These are phyloP conservation scores for Coccomyxa sp. DNA, from an alignment of 139 green algal genomes.

Conservation along the genomic window DNA sequence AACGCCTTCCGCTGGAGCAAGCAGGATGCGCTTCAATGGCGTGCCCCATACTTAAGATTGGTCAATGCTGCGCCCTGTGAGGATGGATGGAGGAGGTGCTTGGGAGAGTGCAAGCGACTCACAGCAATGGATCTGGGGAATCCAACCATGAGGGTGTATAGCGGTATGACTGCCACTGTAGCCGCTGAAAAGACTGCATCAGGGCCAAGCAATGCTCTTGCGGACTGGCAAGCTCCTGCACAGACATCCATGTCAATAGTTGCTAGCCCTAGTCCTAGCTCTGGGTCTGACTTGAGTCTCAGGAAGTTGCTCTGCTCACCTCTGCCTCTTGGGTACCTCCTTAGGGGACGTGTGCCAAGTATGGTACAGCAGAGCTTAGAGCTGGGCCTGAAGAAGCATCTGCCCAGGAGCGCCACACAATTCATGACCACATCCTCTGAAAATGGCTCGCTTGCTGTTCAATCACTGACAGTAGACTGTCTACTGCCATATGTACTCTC, in stretches of 20 bases:
- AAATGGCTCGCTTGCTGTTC: no score
- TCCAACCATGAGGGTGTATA: constrained; percentile 59
- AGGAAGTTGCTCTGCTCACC: not conserved
- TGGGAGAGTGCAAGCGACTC: not conserved
- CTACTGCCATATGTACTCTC: no score
- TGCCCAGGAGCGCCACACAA: not conserved
- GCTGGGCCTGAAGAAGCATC: not conserved
- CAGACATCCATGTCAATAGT: not conserved
- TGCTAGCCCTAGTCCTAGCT: not conserved
- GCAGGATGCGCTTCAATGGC: not conserved
- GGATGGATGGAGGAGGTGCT: not conserved
- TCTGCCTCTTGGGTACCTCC: not conserved
- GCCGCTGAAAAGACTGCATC: constrained; percentile 42
- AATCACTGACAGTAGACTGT: no score
- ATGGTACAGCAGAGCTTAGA: not conserved
- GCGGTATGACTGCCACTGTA: constrained; percentile 59
- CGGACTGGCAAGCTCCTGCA: not conserved
- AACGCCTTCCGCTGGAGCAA: not conserved
- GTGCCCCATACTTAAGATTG: not conserved
- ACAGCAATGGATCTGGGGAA: constrained; percentile 30
- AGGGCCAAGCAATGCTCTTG: constrained; percentile 6
- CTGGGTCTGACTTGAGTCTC: not conserved
- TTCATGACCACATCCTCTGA: no score
- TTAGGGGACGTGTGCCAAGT: not conserved
- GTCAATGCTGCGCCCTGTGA: not conserved